These are phyloP conservation scores for Aspergillus amoenus DNA, from an alignment of 2,329 filamentous ascomycete species.

Conservation along the genomic window DNA sequence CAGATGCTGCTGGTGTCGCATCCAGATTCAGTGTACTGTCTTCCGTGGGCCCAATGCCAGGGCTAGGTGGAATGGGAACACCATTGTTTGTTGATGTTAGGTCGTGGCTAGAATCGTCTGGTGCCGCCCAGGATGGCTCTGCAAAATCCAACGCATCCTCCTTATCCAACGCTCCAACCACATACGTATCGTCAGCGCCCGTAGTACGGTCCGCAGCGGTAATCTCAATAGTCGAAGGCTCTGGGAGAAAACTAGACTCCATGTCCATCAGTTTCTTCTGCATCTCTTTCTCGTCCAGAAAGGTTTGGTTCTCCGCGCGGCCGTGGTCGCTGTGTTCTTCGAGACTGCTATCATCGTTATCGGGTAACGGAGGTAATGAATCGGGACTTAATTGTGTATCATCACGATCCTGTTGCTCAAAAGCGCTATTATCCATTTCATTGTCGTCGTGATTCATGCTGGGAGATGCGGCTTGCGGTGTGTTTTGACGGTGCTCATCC, in stretches of 20 bases:
- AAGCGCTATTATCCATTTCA: constrained; percentile 16
- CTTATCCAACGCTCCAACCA: constrained; percentile 38
- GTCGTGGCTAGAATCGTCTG: constrained; percentile 24
- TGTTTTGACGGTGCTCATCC: constrained; percentile 14
- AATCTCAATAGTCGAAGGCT: constrained; percentile 48
- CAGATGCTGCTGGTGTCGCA: constrained; percentile 17
- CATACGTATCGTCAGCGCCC: constrained; percentile 45
- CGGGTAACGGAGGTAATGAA: constrained; percentile 32
- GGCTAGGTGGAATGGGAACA: constrained; percentile 21
- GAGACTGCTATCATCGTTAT: constrained; percentile 36
- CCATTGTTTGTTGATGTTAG: constrained; percentile 18
- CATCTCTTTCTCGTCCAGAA: constrained; percentile 60
- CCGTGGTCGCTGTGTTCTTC: constrained; percentile 34
- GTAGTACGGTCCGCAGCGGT: constrained; percentile 24
- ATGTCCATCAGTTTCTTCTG: constrained; percentile 60
- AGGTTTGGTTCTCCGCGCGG: constrained; percentile 39
- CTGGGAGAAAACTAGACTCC: constrained; percentile 63
- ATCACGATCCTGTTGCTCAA: constrained; percentile 23
- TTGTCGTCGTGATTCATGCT: constrained; percentile 19
- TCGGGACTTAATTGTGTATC: constrained; percentile 25
- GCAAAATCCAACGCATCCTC: constrained; percentile 24
- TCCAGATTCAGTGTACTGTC: constrained; percentile 20
- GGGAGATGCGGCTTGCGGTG: constrained; percentile 17
- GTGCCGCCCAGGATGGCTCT: constrained; percentile 27
- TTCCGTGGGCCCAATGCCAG: constrained; percentile 16